Evolutionary conservation across 1,284 basidiomycete species (phyloP), one percentile per base, ranked within the genome.

Genomic region (Ganoderma multipileum): DNA sequence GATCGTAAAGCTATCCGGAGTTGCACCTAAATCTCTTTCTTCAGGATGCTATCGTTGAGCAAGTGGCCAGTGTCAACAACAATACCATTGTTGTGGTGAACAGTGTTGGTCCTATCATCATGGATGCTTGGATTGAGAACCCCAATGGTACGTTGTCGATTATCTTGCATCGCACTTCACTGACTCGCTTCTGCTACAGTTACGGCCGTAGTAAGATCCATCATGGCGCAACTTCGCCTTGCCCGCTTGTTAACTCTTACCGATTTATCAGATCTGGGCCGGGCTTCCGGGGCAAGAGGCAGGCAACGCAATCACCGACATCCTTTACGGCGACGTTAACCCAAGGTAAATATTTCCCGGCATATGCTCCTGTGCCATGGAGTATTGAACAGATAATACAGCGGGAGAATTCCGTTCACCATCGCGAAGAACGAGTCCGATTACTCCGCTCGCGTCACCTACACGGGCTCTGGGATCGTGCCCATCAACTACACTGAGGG

Each of bases 391-490:
- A 36, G 3, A 4, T 11, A 60, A 18, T 33, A 1, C 52, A 72
- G 88, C 39, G 94, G 88, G 14, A 84, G 89, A 54, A 80, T 95
- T 39, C 92, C 93, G 0, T 94, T 93, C 79, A 94, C 93, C 1
- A 94, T 94, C 73, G 93, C 91, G 52, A 91, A 90, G 80, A 79
- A 83, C 26, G 70, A 80, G 2, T 74, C 80, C 39, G 94, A 96
- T 77, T 95, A 94, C 78, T 80, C 85, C 28, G 82, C 91, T 2
- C 84, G 87, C 61, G 80, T 91, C 30, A 79, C 84, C 20, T 82
- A 79, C 11, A 82, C 81, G 11, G 79, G 76, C 16, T 73, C 72
- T 12, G 71, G 66, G 30, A 76, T 75, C 4, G 72, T 78, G 16
- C 80, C 85, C 33, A 81, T 89, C 62, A 84, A 86, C 1, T 91